These are phyloP conservation scores for Medakamo hakoo DNA, from an alignment of 139 green algal species.

Conservation along the genomic window DNA sequence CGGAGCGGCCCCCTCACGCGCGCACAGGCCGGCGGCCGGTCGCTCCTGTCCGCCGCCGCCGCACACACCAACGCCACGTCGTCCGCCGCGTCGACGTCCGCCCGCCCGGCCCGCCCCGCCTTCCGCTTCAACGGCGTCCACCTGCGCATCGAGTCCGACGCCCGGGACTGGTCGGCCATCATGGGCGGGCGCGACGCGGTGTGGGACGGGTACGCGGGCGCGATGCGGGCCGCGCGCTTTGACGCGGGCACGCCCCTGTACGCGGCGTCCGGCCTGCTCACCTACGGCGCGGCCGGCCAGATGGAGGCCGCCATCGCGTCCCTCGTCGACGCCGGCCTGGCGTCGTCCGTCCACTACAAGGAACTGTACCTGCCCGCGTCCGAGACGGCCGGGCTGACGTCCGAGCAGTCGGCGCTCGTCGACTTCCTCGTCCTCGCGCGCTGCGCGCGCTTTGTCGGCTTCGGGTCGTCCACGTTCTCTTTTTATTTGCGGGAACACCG, in stretches of 20 bases:
- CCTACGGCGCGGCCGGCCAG: conserved; percentile 24
- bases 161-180: conserved; percentile 39
- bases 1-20: too few relatives aligned
- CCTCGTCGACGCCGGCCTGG: conserved; percentile 16
- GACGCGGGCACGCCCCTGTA: conserved; percentile 20
- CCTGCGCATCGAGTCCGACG: conserved; percentile 44
- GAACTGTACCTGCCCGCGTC: conserved; percentile 31
- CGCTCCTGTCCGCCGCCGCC: too few relatives aligned
- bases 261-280: conserved; percentile 38
- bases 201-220: conserved; percentile 29
- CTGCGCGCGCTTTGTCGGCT: conserved; percentile 36
- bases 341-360: conserved; percentile 32
- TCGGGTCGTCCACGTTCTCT: conserved; percentile 47
- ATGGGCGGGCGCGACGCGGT: conserved; percentile 34
- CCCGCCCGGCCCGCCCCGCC: too few relatives aligned
- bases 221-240: conserved; percentile 25
- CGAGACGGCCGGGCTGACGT: conserved; percentile 29
- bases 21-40: too few relatives aligned
- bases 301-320: background rate
- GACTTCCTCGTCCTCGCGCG: conserved; percentile 49
- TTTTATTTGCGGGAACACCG: conserved; percentile 41
- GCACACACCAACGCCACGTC: too few relatives aligned
- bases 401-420: conserved; percentile 48
- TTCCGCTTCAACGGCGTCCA: conserved; percentile 34
- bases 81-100: background rate